Percentiles rank a stretch among this genome's conserved stretches.
Conservation (phyloP, 2,329 filamentous ascomycete species). For the Phaeoacremonium minimum region DNA sequence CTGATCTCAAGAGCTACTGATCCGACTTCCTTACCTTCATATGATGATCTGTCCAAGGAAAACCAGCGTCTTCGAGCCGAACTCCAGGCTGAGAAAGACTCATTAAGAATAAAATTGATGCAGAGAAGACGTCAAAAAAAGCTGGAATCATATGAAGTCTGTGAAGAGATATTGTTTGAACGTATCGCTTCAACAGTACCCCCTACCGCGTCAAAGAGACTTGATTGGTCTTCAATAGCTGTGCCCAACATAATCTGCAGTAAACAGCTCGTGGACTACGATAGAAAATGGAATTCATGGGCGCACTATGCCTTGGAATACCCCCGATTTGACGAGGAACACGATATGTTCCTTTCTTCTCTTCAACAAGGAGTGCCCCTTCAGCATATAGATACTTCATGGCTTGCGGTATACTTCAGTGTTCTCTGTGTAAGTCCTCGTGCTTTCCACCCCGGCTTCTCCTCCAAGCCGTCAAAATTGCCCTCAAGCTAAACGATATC, state of each 20-base stretch:
- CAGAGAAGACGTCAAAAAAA: no score
- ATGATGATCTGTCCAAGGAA: neutral
- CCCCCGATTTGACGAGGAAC: slow-evolving; percentile 10
- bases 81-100: neutral
- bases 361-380: neutral
- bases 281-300: slow-evolving; percentile 13
- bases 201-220: neutral
- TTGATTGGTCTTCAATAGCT: neutral
- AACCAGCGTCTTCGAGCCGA: neutral
- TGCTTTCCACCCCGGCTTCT: no score
- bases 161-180: neutral
- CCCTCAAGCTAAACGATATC: neutral
- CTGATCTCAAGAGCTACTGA: neutral
- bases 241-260: neutral
- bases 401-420: slow-evolving; percentile 14
- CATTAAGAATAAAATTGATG: no score
- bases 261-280: slow-evolving; percentile 6
- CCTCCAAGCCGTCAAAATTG: no score
- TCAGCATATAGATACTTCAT: slow-evolving; percentile 2
- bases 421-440: slow-evolving; percentile 6
- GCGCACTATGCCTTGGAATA: slow-evolving; percentile 14
- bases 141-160: no score
- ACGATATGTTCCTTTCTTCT: slow-evolving; percentile 3
- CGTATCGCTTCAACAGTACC: neutral
- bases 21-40: neutral